These are phyloP conservation scores for Coemansia asiatica DNA, from an alignment of 192 early-diverging fungal species.

Conservation along the genomic window DNA sequence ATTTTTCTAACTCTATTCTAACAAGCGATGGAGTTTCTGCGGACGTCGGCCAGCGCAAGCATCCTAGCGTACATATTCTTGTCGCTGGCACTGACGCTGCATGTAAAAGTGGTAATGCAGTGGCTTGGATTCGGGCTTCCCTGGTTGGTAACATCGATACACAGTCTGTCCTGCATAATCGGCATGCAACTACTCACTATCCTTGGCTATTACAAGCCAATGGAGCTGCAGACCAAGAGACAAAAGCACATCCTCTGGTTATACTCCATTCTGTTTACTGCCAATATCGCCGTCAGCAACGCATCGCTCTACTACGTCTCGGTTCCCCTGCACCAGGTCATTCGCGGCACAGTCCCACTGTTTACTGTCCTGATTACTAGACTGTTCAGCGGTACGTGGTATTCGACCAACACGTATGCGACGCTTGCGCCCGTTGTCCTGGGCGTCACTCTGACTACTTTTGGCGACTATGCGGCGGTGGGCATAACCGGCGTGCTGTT, in stretches of 20 bases:
- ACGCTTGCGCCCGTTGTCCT: constrained; percentile 58
- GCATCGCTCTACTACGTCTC: constrained; percentile 76
- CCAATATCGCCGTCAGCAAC: constrained; percentile 86
- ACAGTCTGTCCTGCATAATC: constrained; percentile 69
- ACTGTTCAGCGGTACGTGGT: constrained; percentile 46
- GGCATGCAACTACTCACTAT: constrained; percentile 61
- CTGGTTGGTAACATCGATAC: constrained; percentile 85
- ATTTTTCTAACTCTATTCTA: background rate
- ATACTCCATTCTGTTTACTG: constrained; percentile 85
- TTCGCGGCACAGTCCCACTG: constrained; percentile 78
- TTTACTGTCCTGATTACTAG: constrained; percentile 71
- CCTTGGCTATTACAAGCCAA: constrained; percentile 58
- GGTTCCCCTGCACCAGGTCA: constrained; percentile 73
- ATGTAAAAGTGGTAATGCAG: constrained; percentile 81
- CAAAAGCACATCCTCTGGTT: constrained; percentile 68
- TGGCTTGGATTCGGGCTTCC: constrained; percentile 75
- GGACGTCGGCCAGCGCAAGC: background rate
- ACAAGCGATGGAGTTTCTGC: too few relatives aligned
- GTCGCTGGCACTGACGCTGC: constrained; percentile 77
- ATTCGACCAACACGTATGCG: constrained; percentile 43
- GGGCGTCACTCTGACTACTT: constrained; percentile 81
- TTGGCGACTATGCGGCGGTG: constrained; percentile 79
- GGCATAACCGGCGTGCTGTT: constrained; percentile 71
- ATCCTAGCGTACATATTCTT: constrained; percentile 63
- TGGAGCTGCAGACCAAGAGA: constrained; percentile 45